phyloP scores from a whole-genome alignment of 345 rosid genomes.

The Mangifera indica region DNA sequence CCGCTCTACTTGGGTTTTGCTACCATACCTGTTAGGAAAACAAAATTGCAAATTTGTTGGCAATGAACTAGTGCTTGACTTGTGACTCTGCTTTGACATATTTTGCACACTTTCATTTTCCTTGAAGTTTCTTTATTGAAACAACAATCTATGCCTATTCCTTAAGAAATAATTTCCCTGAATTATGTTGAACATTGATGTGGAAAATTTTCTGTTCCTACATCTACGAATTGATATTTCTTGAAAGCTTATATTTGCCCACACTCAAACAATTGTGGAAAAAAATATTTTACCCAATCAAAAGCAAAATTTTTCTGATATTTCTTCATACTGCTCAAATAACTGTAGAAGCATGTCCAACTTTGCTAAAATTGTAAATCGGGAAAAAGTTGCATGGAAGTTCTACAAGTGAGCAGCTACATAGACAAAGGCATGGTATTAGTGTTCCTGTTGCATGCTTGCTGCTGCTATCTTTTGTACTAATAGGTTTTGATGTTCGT shows the following conservation, averaged over 20 bases:
- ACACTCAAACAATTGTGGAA: background rate
- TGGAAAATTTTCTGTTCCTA: constrained; percentile 1
- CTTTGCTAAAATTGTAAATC: constrained; percentile 59
- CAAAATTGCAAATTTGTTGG: background rate
- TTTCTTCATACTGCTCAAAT: background rate
- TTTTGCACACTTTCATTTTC: background rate
- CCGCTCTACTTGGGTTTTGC: background rate
- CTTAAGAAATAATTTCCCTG: background rate
- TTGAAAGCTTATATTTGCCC: background rate
- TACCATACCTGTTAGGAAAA: constrained; percentile 2
- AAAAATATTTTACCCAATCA: background rate
- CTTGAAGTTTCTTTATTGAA: background rate
- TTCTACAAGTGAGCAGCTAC: constrained; percentile 48
- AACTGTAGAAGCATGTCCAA: constrained; percentile 56
- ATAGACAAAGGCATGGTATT: background rate
- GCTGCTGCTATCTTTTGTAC: constrained; percentile 10
- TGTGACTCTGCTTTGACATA: background rate
- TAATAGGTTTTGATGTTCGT: constrained; percentile 15
- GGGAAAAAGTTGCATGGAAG: constrained; percentile 53
- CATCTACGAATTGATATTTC: constrained; percentile 9
- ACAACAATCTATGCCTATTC: background rate
- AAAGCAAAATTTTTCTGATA: constrained; percentile 15
- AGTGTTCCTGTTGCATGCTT: constrained; percentile 7
- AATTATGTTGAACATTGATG: background rate
- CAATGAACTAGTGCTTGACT: background rate